Conservation (phyloP, 2,329 filamentous ascomycete species). For the Geoglossum cookeanum region DNA sequence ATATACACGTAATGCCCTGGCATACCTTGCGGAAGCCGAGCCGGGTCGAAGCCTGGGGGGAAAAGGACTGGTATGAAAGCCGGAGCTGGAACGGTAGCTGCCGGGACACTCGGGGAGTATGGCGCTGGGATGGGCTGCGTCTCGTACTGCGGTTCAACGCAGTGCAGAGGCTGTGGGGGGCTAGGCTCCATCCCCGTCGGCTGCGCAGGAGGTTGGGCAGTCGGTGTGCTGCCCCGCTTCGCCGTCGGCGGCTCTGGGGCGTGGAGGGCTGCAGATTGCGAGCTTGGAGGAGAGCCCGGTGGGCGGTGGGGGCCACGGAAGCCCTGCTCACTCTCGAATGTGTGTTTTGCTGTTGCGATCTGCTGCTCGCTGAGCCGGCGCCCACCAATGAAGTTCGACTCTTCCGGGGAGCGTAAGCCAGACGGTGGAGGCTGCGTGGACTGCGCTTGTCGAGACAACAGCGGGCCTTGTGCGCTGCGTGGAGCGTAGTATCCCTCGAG, state of each 20-base stretch:
- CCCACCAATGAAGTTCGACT: slow-evolving; percentile 2
- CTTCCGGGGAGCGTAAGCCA: not conserved
- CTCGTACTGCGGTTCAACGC: slow-evolving; percentile 11
- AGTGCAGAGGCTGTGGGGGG: not conserved
- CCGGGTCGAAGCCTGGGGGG: slow-evolving; percentile 10
- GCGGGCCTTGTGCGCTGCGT: not conserved
- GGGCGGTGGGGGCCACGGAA: slow-evolving; percentile 3
- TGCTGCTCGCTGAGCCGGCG: slow-evolving; percentile 3
- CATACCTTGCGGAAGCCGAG: not conserved
- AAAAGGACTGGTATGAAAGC: not conserved
- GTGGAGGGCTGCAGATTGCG: not conserved
- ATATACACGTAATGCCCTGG: not conserved
- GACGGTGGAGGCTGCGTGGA: not conserved
- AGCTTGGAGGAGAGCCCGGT: not conserved
- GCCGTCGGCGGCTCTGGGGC: not conserved
- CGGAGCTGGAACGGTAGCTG: too few relatives aligned
- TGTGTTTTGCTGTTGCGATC: not conserved
- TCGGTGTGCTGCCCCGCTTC: not conserved
- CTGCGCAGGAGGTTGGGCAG: not conserved
- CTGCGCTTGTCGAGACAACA: not conserved
- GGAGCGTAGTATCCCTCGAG: not conserved
- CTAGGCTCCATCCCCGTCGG: not conserved
- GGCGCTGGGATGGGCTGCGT: slow-evolving; percentile 16
- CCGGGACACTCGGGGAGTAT: slow-evolving; percentile 7
- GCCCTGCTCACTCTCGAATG: not conserved